These are phyloP conservation scores for Polytrichum commune DNA, from an alignment of 225 moss, liverwort and hornwort genomes.

Conservation along the genomic window DNA sequence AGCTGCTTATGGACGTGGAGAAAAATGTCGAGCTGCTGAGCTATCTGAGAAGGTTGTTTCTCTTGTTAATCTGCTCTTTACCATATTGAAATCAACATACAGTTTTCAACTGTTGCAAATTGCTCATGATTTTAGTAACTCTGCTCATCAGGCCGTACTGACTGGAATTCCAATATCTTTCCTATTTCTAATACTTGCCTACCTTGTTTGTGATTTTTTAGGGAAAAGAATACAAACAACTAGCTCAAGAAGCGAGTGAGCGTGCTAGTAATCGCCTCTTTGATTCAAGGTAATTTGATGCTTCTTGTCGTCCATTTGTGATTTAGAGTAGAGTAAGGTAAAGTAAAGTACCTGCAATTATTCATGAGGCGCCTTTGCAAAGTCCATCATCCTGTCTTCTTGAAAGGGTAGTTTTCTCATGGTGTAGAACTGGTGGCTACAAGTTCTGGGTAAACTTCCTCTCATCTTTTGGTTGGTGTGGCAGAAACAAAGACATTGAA, in stretches of 20 bases:
- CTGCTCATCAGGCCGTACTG: too few species aligned
- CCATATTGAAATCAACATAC: not conserved
- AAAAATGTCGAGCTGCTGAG: constrained; percentile 53
- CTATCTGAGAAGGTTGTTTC: constrained; percentile 58
- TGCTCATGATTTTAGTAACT: too few species aligned
- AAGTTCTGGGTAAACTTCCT: not conserved
- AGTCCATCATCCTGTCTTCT: too few species aligned
- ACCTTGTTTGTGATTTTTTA: constrained; percentile 8
- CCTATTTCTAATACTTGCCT: too few species aligned
- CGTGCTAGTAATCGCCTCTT: constrained; percentile 72
- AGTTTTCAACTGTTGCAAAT: too few species aligned
- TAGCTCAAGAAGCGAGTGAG: constrained; percentile 59
- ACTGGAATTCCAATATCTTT: too few species aligned
- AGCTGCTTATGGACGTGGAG: constrained; percentile 69
- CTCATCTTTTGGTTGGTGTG: constrained; percentile 4
- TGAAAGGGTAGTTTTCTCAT: too few species aligned
- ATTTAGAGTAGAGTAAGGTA: too few species aligned
- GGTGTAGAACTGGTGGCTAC: too few species aligned
- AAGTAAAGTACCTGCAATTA: too few species aligned
- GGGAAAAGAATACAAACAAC: constrained; percentile 59
- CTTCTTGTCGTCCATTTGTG: too few species aligned
- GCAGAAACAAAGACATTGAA: constrained; percentile 60
- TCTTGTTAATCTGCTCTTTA: not conserved
- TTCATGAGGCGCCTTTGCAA: too few species aligned
- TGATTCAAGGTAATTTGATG: constrained; percentile 45